Conservation (phyloP, 768 basidiomycete genomes). For the Tylopilus vinaceipallidus region DNA sequence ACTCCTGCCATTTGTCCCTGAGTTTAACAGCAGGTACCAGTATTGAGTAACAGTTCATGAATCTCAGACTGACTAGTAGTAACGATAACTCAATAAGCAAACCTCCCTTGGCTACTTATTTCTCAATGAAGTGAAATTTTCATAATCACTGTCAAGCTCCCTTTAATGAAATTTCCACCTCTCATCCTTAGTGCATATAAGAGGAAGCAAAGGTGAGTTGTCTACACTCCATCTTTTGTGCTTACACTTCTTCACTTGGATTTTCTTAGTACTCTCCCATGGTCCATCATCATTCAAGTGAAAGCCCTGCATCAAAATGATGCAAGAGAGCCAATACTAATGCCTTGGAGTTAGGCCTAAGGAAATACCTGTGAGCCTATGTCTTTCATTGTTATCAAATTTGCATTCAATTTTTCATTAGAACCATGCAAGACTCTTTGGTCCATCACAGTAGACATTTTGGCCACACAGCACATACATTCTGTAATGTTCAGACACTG, state of each 20-base stretch:
- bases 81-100: too few species aligned
- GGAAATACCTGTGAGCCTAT: neutral
- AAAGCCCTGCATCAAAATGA: neutral
- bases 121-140: neutral
- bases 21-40: too few species aligned
- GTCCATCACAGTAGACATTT: neutral
- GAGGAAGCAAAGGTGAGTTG: neutral
- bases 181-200: neutral
- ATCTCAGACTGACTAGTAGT: too few species aligned
- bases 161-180: neutral
- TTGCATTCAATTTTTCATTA: neutral
- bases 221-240: neutral
- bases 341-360: neutral
- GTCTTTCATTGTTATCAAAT: neutral
- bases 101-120: too few species aligned
- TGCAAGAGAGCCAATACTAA: neutral
- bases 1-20: too few species aligned
- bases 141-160: neutral
- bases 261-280: too few species aligned
- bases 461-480: neutral
- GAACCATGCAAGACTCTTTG: neutral
- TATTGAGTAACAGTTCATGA: too few species aligned
- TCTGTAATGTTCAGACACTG: neutral
- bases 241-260: neutral
- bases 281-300: neutral